Evolutionary conservation across 768 basidiomycete species (phyloP), one percentile per base, ranked within the genome.

Genomic region (Hirschioporus abietinus): DNA sequence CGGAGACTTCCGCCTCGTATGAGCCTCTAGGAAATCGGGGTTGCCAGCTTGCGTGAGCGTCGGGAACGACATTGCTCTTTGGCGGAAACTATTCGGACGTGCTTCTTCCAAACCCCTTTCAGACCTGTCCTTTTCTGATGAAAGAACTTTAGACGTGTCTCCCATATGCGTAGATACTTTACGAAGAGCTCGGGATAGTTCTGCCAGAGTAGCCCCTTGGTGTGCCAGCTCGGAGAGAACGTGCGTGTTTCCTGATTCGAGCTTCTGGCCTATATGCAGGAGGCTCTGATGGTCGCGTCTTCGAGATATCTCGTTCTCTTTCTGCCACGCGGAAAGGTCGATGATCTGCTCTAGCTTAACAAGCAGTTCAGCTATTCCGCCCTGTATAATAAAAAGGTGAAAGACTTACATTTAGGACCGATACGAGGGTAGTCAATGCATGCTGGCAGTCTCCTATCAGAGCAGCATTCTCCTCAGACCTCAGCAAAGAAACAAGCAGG

Each of bases 181-280:
- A 15, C 42, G 42, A 52, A 52, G 42, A 17, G 30, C 30, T 23
- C 18, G 60, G 3, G 60, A 25, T 25, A 61, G 15, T 17, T 61
- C 60, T 23, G 60, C 60, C 9, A 61, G 60, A 24, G 60, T 61
- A 34, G 60, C 60, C 15, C 60, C 60, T 61, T 61, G 60, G 30
- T 15, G 60, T 25, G 60, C 24, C 1, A 61, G 30, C 30, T 61
- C 60, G 15, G 24, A 25, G 25, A 61, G 30, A 17, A 61, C 20
- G 24, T 25, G 10, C 3, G 7, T 24, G 23, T 61, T 61, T 15
- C 60, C 60, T 24, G 17, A 17, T 61, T 61, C 60, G 20, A 61
- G 60, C 30, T 34, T 61, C 25, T 23, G 60, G 60, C 60, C 30
- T 25, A 34, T 15, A 24, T 61, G 10, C 5, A 61, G 23, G 24